These are phyloP conservation scores for Neofusicoccum sp. DNA, from an alignment of 2,329 filamentous ascomycete genomes.

Conservation along the genomic window DNA sequence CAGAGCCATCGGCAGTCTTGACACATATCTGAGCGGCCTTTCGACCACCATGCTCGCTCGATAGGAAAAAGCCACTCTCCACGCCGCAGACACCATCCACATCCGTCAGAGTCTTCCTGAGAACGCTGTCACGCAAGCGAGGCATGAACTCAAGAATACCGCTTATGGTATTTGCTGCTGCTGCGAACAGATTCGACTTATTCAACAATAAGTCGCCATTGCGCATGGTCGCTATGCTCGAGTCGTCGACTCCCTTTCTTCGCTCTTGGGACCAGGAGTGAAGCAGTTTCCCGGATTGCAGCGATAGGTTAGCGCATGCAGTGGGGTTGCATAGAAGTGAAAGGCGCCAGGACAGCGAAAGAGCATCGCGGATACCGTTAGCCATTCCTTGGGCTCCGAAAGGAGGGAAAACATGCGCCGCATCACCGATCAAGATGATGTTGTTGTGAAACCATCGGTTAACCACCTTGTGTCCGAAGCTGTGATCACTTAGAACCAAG, in stretches of 20 bases:
- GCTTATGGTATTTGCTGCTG: background rate
- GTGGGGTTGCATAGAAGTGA: background rate
- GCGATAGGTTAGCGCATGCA: background rate
- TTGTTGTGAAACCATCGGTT: slow-evolving; percentile 17
- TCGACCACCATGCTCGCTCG: background rate
- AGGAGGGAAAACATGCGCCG: slow-evolving; percentile 21
- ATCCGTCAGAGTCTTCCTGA: background rate
- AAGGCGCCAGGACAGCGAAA: slow-evolving; percentile 13
- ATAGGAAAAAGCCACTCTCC: background rate
- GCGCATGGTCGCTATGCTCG: background rate
- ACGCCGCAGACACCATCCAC: background rate
- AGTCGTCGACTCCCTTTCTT: background rate
- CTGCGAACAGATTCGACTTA: background rate
- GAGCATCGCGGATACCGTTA: slow-evolving; percentile 19
- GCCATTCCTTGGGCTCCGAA: slow-evolving; percentile 21
- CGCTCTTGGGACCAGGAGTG: background rate
- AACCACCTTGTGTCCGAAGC: slow-evolving; percentile 14
- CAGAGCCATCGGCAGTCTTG: background rate
- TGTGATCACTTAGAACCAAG: background rate
- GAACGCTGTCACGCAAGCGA: background rate
- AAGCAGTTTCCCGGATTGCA: background rate
- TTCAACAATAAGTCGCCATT: background rate
- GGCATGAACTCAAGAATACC: background rate
- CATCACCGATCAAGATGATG: slow-evolving; percentile 17
- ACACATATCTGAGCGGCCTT: slow-evolving; percentile 5